Base-by-base conservation (phyloP, 108 stramenopile genomes). In the Schizochytrium sp. region DNA sequence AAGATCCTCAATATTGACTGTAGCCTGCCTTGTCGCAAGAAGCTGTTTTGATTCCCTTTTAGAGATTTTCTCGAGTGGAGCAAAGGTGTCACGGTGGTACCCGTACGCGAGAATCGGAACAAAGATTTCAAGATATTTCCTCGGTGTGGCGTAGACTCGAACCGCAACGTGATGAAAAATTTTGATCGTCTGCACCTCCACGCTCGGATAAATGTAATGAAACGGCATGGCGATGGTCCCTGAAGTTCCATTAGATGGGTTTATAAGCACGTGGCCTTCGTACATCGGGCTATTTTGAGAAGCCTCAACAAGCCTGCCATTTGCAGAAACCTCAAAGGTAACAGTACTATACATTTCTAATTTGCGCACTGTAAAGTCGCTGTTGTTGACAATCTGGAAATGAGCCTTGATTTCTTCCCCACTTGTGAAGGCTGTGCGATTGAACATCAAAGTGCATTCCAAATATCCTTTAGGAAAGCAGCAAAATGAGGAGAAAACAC, bases 41-140 rank as follows among this genome's bases (percentile, higher is more conserved):
- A 69, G 1, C 64, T 38, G 19, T 44, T 38, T 15, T 38, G 44
- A 38, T 69, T 69, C 5, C 42, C 8, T 38, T 69, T 69, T 12
- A 8, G 10, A 44, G 64, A 44, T 44, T 69, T 7, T 8, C 15
- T 7, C 28, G 64, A 28, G 28, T 28, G 28, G 64, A 0, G 44
- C 8, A 38, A 44, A 44, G 42, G 64, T 69, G 28, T 69, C 64
- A 44, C 19, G 19, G 44, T 69, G 64, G 64, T 69, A 38, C 5
- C 64, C 64, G 64, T 69, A 69, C 64, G 64, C 64, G 42, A 69
- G 3, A 38, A 69, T 69, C 42, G 64, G 64, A 0, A 15, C 64
- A 38, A 15, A 10, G 28, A 69, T 69, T 15, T 69, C 64, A 15
- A 15, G 42, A 12, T 69, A 44, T 7, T 44, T 38, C 28, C 28